Conservation (phyloP, 2,329 filamentous ascomycete genomes). For the Leptosphaerulina australis region DNA sequence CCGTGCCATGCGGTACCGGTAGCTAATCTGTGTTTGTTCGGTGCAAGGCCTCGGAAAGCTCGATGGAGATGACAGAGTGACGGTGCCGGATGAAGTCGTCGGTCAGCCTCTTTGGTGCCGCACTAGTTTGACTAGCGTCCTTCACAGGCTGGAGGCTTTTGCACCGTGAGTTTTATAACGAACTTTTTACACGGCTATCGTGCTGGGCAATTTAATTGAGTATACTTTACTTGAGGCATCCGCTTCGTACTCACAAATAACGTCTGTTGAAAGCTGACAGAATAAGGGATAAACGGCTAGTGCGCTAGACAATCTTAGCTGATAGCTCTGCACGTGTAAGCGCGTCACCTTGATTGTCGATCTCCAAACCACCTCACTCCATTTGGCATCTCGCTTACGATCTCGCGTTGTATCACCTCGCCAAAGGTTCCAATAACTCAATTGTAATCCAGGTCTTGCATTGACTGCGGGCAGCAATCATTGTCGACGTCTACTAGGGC, state of each 20-base stretch:
- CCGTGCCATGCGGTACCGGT: neutral
- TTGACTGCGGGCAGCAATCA: conserved; percentile 18
- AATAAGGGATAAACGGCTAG: neutral
- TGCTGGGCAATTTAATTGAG: neutral
- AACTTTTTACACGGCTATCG: neutral
- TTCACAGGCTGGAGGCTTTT: neutral
- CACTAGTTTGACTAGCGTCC: conserved; percentile 10
- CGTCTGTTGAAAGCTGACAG: too few species aligned
- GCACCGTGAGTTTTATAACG: neutral
- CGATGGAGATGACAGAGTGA: conserved; percentile 1
- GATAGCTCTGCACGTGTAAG: conserved; percentile 15
- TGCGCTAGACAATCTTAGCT: conserved; percentile 9
- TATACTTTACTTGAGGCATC: too few species aligned
- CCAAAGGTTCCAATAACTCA: conserved; percentile 1
- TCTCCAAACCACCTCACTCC: conserved; percentile 17
- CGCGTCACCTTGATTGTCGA: conserved; percentile 15
- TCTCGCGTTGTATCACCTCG: conserved; percentile 18
- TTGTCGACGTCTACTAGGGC: conserved; percentile 5
- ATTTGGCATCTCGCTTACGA: conserved; percentile 20
- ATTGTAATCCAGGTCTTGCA: conserved; percentile 5
- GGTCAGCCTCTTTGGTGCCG: conserved; percentile 6
- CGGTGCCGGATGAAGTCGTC: neutral
- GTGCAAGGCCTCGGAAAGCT: neutral
- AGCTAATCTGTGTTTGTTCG: neutral
- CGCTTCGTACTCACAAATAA: neutral